A percentile compares a stretch with the other conserved stretches of the same genome.
Evolutionary conservation across 2,329 filamentous ascomycete genomes (phyloP).

Genomic region (Periconia digitata): DNA sequence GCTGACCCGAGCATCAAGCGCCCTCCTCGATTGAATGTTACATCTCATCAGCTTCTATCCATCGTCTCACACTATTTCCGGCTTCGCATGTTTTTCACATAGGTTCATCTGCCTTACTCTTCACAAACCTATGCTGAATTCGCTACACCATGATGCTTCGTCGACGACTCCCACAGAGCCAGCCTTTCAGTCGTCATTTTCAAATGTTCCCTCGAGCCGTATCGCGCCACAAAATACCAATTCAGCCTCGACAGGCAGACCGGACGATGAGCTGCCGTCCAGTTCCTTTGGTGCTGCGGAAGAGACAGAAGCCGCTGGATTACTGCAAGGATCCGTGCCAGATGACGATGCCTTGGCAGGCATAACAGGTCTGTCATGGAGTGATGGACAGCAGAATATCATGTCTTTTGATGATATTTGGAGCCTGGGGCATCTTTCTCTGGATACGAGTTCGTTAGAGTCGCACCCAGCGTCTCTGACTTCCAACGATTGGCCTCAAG

Average conservation of each 20-base stretch:
- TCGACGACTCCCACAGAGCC: not conserved
- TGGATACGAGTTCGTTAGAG: constrained; percentile 2
- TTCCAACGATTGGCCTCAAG: not conserved
- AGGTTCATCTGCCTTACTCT: no score
- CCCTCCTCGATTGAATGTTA: not conserved
- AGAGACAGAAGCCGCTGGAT: not conserved
- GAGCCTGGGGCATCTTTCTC: not conserved
- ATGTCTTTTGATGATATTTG: not conserved
- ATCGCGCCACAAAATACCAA: constrained; percentile 1
- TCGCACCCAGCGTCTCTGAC: not conserved
- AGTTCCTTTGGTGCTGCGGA: not conserved
- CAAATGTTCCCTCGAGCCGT: not conserved
- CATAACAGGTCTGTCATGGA: not conserved
- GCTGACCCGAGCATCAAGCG: not conserved
- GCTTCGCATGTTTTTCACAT: no score
- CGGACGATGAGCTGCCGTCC: not conserved
- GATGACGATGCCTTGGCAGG: not conserved
- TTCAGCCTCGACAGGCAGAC: constrained; percentile 3
- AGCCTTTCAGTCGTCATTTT: not conserved
- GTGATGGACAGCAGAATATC: not conserved
- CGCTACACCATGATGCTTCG: not conserved
- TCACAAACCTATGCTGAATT: constrained; percentile 1
- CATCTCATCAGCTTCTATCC: not conserved
- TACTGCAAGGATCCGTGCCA: not conserved
- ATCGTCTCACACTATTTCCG: not conserved